A percentile compares a stretch with the other conserved stretches of the same genome.
These are phyloP conservation scores for Acaromyces ingoldii DNA, from an alignment of 1,284 basidiomycete species.

Conservation along the genomic window DNA sequence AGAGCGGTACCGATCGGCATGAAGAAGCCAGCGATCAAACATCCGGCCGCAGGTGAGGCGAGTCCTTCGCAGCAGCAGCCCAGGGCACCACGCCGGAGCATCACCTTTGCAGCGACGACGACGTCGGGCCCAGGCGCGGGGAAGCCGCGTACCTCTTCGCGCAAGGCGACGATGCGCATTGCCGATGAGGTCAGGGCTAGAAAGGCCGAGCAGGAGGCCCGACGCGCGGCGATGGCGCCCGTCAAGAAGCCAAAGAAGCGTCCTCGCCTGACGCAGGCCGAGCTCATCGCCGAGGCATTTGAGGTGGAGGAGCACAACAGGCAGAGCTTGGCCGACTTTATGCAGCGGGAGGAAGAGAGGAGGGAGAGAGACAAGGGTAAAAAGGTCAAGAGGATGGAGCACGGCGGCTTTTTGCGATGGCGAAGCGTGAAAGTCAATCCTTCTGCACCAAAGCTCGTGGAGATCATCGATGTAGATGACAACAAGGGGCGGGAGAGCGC, in stretches of 20 bases:
- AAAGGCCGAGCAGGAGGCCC: background rate
- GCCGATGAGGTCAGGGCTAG: background rate
- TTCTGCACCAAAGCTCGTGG: constrained; percentile 11
- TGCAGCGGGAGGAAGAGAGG: constrained; percentile 73
- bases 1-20: background rate
- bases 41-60: too few species aligned
- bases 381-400: constrained; percentile 59
- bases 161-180: constrained; percentile 32
- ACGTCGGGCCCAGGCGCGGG: too few species aligned
- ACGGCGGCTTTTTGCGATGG: constrained; percentile 72
- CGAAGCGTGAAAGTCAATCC: constrained; percentile 57
- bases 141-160: too few species aligned
- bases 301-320: constrained; percentile 80
- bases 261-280: constrained; percentile 64
- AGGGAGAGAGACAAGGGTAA: constrained; percentile 63
- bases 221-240: background rate
- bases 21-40: too few species aligned
- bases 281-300: constrained; percentile 72
- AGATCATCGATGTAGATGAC: constrained; percentile 19
- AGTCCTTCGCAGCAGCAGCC: too few species aligned
- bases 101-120: background rate
- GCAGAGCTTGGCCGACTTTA: constrained; percentile 69
- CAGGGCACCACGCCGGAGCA: background rate
- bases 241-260: background rate
- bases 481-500: too few species aligned